phyloP scores from a whole-genome alignment of 2,329 filamentous ascomycete genomes.

The Didymosphaeria variabile region DNA sequence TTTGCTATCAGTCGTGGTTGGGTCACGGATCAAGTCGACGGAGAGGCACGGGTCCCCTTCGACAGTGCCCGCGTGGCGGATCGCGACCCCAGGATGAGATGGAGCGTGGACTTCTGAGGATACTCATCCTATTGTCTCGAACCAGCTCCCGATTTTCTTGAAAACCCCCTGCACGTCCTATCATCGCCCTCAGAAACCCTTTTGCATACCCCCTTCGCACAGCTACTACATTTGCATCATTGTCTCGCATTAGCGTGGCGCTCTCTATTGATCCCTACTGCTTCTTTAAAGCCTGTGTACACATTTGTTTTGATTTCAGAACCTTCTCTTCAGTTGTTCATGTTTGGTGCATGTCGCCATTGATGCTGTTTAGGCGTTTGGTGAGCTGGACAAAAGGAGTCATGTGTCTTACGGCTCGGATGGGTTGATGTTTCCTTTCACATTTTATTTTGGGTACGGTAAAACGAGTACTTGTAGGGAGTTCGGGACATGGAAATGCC shows the following conservation, averaged over 20 bases:
- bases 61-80: conserved; percentile 45
- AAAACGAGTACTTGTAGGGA: conserved; percentile 9
- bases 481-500: conserved; percentile 6
- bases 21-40: conserved; percentile 30
- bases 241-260: conserved; percentile 1
- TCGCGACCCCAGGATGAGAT: conserved; percentile 50
- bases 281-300: neutral
- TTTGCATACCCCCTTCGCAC: neutral
- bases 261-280: neutral
- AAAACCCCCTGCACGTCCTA: neutral
- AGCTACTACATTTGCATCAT: conserved; percentile 3
- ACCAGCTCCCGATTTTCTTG: neutral
- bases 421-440: neutral
- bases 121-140: neutral
- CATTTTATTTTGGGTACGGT: neutral
- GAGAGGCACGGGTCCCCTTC: conserved; percentile 39
- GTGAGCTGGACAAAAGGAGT: conserved; percentile 5
- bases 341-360: neutral
- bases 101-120: conserved; percentile 54
- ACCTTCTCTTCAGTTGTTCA: neutral
- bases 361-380: neutral
- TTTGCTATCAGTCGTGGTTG: conserved; percentile 31
- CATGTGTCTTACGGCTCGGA: neutral
- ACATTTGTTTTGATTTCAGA: neutral
- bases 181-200: neutral